Evolutionary conservation across 495 filamentous ascomycete species (phyloP), one percentile per base, ranked within the genome.

Genomic region (Elasticomyces elasticus): DNA sequence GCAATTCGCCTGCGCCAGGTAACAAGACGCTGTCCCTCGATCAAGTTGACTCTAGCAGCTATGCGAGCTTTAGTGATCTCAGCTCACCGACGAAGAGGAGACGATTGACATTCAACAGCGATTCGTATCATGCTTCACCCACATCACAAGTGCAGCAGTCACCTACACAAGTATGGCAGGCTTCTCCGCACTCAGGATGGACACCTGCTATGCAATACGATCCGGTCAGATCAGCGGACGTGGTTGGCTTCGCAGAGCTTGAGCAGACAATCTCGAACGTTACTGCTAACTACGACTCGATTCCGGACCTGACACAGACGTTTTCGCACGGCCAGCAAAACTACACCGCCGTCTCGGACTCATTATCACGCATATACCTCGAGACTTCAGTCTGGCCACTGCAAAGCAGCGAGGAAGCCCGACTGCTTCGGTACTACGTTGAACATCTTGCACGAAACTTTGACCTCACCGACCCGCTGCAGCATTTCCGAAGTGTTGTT

Each of bases 371-470:
- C 45, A 57, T 62, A 15, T 64, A 59, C 44, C 51, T 61, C 1
- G 54, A 64, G 6, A 43, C 51, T 13, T 51, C 62, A 5, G 49
- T 56, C 20, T 64, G 59, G 59, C 62, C 62, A 22, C 48, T 62
- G 24, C 33, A 44, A 20, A 53, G 51, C 27, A 31, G 26, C 20
- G 33, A 57, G 35, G 38, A 61, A 53, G 58, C 58, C 10, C 5
- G 28, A 11, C 58, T 61, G 10, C 35, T 61, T 11, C 54, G 58
- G 13, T 52, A 61, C 35, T 61, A 51, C 35, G 43, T 57, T 6
- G 54, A 61, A n/a, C 22, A 41, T 24, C 23, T 61, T 5, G 58
- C 58, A 5, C 47, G 55, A 7, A 58, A 52, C 26, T 55, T 62
- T 45, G 60, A 63, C 37, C 30, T 59, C 3, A 52, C 38, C 10